Conservation (phyloP, 2,329 filamentous ascomycete genomes). For the Cercospora sp. region DNA sequence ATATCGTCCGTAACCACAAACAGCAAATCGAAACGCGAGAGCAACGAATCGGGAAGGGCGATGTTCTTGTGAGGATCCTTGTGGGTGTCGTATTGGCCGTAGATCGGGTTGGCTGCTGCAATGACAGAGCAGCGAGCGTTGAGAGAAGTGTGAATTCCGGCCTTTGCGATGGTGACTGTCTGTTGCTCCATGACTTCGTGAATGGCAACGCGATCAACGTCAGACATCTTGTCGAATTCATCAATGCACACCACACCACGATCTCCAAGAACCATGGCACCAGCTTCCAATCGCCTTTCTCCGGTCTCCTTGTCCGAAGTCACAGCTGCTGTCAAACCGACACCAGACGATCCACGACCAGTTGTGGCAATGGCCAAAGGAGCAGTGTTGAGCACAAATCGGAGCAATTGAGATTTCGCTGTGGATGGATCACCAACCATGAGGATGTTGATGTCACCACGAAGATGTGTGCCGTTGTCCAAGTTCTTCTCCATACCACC, state of each 20-base stretch:
- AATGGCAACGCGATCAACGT: conserved; percentile 95
- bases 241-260: conserved; percentile 98
- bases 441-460: conserved; percentile 98
- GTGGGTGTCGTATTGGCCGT: conserved; percentile 96
- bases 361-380: conserved; percentile 96
- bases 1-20: conserved; percentile 99
- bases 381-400: conserved; percentile 95
- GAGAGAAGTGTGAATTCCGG: conserved; percentile 94
- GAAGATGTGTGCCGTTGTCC: conserved; percentile 94
- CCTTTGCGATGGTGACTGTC: conserved; percentile 97
- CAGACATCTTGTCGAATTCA: conserved; percentile 99
- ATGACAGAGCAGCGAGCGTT: conserved; percentile 97
- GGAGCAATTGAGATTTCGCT: conserved; percentile 94
- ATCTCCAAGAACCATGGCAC: conserved; percentile 97
- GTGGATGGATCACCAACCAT: conserved; percentile 99
- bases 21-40: conserved; percentile 97
- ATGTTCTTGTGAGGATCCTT: conserved; percentile 99
- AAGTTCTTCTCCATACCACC: conserved; percentile 98
- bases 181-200: conserved; percentile 99
- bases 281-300: conserved; percentile 88
- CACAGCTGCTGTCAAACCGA: conserved; percentile 95
- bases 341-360: conserved; percentile 88
- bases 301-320: conserved; percentile 97
- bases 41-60: conserved; percentile 88
- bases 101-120: conserved; percentile 95